Conservation (phyloP, 192 early-diverging fungal genomes). For the Entomortierella parvispora region DNA sequence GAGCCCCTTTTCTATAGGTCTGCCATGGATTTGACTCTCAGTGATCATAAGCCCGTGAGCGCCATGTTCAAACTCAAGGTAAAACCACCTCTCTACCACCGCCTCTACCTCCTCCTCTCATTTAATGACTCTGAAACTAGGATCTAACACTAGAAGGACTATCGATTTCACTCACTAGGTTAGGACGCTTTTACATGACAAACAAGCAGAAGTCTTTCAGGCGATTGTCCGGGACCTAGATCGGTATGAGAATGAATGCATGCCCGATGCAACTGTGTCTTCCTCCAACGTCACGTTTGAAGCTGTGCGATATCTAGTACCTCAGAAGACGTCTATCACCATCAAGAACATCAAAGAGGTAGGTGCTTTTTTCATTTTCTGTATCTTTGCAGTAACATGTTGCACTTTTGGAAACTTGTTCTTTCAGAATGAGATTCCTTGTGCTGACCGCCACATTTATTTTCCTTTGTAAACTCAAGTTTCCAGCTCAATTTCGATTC, state of each 20-base stretch:
- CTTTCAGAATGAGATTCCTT: too few relatives aligned
- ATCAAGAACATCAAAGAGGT: constrained; percentile 80
- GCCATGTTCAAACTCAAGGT: constrained; percentile 74
- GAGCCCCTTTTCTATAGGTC: constrained; percentile 63
- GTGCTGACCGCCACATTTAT: too few relatives aligned
- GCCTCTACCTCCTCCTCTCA: too few relatives aligned
- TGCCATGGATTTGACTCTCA: constrained; percentile 71
- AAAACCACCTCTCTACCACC: background rate
- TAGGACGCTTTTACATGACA: constrained; percentile 65
- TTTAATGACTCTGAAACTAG: too few relatives aligned
- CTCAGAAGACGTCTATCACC: constrained; percentile 58
- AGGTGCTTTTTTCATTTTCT: constrained; percentile 2
- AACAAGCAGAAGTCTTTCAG: constrained; percentile 63
- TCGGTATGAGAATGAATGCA: constrained; percentile 81
- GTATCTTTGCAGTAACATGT: too few relatives aligned
- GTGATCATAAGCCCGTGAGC: constrained; percentile 95
- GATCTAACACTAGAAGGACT: too few relatives aligned
- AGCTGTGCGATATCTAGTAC: constrained; percentile 66
- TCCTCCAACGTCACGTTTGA: constrained; percentile 78
- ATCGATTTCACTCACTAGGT: constrained; percentile 51
- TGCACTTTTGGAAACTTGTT: too few relatives aligned
- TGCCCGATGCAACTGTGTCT: constrained; percentile 72
- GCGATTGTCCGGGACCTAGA: constrained; percentile 81
- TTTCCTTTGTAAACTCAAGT: constrained; percentile 41
- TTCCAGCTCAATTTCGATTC: constrained; percentile 80